These are phyloP conservation scores for Colletotrichum shisoi DNA, from an alignment of 2,329 filamentous ascomycete genomes.

Conservation along the genomic window DNA sequence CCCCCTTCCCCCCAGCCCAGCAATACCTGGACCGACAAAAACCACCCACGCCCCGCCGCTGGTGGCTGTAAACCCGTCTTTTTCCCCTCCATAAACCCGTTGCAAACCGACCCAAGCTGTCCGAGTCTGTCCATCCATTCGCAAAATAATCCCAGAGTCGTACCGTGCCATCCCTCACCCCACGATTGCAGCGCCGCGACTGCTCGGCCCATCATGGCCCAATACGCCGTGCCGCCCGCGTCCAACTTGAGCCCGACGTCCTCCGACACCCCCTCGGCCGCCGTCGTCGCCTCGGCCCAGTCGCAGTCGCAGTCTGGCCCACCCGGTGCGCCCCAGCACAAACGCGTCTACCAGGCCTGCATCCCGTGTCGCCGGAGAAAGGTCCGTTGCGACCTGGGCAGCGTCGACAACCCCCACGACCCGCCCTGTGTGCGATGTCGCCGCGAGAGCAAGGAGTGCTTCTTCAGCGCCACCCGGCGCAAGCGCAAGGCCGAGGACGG, in stretches of 20 bases:
- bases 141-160: constrained; percentile 34
- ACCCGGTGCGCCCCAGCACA: constrained; percentile 55
- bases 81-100: constrained; percentile 44
- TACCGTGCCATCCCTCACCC: constrained; percentile 33
- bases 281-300: constrained; percentile 31
- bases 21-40: constrained; percentile 27
- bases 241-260: constrained; percentile 37
- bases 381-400: constrained; percentile 69
- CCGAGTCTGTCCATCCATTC: constrained; percentile 39
- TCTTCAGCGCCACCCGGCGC: constrained; percentile 91
- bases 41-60: constrained; percentile 36
- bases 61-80: constrained; percentile 35
- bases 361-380: constrained; percentile 69
- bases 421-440: constrained; percentile 93
- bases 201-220: constrained; percentile 43
- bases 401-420: constrained; percentile 91
- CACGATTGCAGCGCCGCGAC: constrained; percentile 32
- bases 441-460: constrained; percentile 95
- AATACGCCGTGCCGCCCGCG: constrained; percentile 40
- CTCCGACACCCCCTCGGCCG: constrained; percentile 37
- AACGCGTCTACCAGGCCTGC: constrained; percentile 70
- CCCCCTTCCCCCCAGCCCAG: background rate
- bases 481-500: constrained; percentile 81
- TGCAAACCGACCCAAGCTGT: constrained; percentile 44
- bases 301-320: constrained; percentile 22